Base-by-base conservation (phyloP, 2,329 filamentous ascomycete genomes). In the Trichothecium roseum region DNA sequence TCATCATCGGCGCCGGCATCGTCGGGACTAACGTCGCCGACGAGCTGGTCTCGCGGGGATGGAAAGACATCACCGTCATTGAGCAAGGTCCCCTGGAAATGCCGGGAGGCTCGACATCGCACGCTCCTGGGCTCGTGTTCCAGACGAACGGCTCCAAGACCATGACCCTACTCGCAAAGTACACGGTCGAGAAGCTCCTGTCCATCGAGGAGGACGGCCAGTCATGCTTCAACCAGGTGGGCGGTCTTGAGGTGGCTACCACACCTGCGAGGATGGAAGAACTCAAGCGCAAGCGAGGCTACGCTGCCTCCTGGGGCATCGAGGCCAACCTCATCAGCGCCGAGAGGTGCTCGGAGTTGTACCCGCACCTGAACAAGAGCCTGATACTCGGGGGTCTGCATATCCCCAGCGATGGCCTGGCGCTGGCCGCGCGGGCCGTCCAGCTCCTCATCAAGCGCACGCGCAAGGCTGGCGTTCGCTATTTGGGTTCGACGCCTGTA, bases 41-140 rank as follows among this genome's bases (percentile, higher is more conserved):
- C 45, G 75, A 80, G 62, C 65, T 80, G 46, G 63, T 74, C 44
- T 62, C 63, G 17, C 66, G 72, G 46, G 76, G 76, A 59, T 80
- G 75, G 74, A 66, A 51, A 36, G 55, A 78, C 50, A 74, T 80
- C 51, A 79, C 74, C 14, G 74, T 80, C 34, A 56, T 80, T 42
- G 75, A 80, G 43, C 75, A 80, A 51, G 75, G 75, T 0, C 75
- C 75, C 3, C 51, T 80, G 42, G 56, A 62, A 39, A 69, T 79
- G 64, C 75, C 75, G 0, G 75, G 76, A 18, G 75, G 75, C 30
- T 80, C 76, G 18, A 79, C 76, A 6, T 79, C 74, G 6, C 75
- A 80, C 42, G 75, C 75, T 4, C 75, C 75, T 0, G 75, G 75
- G 1, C 62, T 80, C 3, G 74, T 80, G 0, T 80, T 78, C 45